Percentiles rank a stretch among this genome's conserved stretches.
These are phyloP conservation scores for Cercospora nicotianae DNA, from an alignment of 2,329 filamentous ascomycete species.

Conservation along the genomic window DNA sequence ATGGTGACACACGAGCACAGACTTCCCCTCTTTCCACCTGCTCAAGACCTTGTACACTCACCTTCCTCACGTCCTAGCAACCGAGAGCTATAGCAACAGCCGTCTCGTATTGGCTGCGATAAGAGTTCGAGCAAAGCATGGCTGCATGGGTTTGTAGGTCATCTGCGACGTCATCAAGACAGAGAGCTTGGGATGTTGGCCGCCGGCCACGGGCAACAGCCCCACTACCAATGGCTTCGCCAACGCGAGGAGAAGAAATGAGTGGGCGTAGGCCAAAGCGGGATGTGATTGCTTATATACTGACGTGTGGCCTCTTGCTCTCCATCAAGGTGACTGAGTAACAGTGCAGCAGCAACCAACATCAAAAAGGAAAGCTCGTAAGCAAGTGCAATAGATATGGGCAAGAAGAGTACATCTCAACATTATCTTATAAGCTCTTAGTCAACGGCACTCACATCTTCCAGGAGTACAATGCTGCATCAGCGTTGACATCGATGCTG, in stretches of 20 bases:
- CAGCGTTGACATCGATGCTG: conserved; percentile 70
- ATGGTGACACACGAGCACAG: background rate
- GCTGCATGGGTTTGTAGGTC: background rate
- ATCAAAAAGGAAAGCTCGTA: background rate
- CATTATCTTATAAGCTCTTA: background rate
- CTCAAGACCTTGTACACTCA: background rate
- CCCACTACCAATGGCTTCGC: background rate
- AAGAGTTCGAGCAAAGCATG: background rate
- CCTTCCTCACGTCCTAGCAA: background rate
- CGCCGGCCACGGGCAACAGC: background rate
- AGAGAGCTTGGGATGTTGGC: conserved; percentile 1
- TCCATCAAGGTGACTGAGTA: background rate
- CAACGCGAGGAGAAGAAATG: background rate
- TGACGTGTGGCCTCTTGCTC: background rate
- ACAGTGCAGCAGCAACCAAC: background rate
- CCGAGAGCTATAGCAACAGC: background rate
- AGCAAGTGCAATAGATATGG: conserved; percentile 3
- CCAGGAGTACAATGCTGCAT: conserved; percentile 39
- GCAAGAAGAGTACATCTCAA: conserved; percentile 13
- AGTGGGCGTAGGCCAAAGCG: background rate
- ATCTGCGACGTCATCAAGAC: background rate
- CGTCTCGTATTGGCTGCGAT: background rate
- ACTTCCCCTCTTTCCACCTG: conserved; percentile 3
- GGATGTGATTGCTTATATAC: background rate
- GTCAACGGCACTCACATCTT: background rate